phyloP scores from a whole-genome alignment of 106 monocot genomes.

The Acorus calamus region DNA sequence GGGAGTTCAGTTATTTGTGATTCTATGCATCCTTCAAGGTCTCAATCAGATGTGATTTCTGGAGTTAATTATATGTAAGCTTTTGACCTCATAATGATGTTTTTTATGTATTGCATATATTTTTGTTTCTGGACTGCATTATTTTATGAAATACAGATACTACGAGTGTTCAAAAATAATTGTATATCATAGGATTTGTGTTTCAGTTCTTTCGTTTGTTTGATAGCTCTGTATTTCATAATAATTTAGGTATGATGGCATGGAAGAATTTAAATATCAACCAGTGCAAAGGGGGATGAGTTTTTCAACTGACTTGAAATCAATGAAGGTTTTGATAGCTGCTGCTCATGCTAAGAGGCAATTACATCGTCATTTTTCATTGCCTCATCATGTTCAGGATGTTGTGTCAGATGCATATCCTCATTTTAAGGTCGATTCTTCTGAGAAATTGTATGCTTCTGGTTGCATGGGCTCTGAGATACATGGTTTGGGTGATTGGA shows the following conservation, averaged over 20 bases:
- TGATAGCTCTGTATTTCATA: slow-evolving; percentile 9
- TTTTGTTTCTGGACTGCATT: slow-evolving; percentile 1
- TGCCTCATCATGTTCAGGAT: slow-evolving; percentile 30
- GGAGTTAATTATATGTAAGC: slow-evolving; percentile 35
- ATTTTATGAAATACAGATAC: background rate
- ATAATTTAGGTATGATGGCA: slow-evolving; percentile 29
- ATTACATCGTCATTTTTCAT: slow-evolving; percentile 39
- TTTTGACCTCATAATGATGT: background rate
- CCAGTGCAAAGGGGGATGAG: slow-evolving; percentile 21
- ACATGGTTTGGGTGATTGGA: slow-evolving; percentile 31
- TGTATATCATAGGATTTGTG: background rate
- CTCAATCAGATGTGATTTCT: slow-evolving; percentile 18
- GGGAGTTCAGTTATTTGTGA: slow-evolving; percentile 13
- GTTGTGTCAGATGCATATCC: slow-evolving; percentile 21
- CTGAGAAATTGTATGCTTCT: slow-evolving; percentile 35
- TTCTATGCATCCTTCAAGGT: slow-evolving; percentile 16
- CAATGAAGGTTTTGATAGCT: slow-evolving; percentile 70
- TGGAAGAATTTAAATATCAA: slow-evolving; percentile 17
- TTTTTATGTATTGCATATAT: too few species aligned
- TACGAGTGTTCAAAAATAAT: background rate
- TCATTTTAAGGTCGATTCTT: slow-evolving; percentile 25
- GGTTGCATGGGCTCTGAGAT: slow-evolving; percentile 11
- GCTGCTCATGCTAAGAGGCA: slow-evolving; percentile 61
- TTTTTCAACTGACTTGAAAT: slow-evolving; percentile 42
- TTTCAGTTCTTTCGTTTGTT: slow-evolving; percentile 6